phyloP scores from a whole-genome alignment of 352 stramenopile species.

The Ophiocytium majus region DNA sequence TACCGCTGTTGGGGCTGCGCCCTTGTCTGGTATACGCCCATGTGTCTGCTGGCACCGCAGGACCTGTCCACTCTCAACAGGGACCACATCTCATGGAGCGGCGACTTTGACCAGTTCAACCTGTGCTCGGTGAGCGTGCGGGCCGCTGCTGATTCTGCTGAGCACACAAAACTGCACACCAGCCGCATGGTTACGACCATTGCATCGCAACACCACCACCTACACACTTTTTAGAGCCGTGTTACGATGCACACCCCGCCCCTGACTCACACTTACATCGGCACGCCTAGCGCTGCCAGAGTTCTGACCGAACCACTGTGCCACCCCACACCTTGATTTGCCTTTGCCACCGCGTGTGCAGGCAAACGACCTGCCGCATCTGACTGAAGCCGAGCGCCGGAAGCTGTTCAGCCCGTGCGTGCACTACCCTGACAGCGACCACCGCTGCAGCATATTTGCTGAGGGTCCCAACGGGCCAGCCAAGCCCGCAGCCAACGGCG shows the following conservation, averaged over 20 bases:
- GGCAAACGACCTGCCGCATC: not conserved
- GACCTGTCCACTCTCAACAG: not conserved
- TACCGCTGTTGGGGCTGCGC: no score
- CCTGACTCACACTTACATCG: not conserved
- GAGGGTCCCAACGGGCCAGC: no score
- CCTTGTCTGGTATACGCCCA: no score
- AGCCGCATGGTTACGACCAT: not conserved
- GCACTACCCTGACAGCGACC: not conserved
- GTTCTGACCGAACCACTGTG: no score
- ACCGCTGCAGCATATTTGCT: not conserved
- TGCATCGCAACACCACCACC: not conserved
- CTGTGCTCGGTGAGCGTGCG: not conserved
- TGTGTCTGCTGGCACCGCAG: no score
- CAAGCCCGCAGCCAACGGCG: no score
- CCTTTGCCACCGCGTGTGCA: not conserved
- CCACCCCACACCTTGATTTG: not conserved
- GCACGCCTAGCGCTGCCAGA: no score
- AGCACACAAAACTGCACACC: not conserved
- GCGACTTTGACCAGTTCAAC: not conserved
- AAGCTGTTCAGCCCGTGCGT: not conserved
- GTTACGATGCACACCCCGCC: not conserved
- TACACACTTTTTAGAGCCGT: not conserved
- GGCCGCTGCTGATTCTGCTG: not conserved
- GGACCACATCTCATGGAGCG: not conserved
- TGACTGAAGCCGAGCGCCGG: not conserved